Evolutionary conservation across 345 rosid genomes (phyloP), one percentile per base, ranked within the genome.

Genomic region (Citrus sp.): DNA sequence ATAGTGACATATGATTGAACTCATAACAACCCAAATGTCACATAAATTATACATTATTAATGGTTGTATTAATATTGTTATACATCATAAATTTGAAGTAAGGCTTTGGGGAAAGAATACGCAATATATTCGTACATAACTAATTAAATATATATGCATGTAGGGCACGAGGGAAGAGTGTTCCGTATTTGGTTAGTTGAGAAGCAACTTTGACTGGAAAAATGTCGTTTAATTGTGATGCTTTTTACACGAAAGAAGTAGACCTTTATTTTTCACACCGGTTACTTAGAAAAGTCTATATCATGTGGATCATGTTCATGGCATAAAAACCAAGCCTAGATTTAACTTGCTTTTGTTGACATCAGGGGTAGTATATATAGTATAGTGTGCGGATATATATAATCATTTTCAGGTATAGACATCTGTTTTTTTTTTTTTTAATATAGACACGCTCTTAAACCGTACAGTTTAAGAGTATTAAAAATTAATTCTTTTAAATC

Each of bases 391-490:
- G 4, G 3, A 3, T 42, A 2, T 40, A 9, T 9, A 40, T 3
- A 42, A 9, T 42, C 1, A 42, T 46, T 46, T 1, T 46, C 0
- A 10, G 0, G 18, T 46, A 4, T 16, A 2, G 1, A 46, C 1
- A 13, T 1, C 0, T 0, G 0, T 3, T 0, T 10, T 0, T 42
- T 3, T 3, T 2, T 9, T 40, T 40, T 40, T 40, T 40, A 40
- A 9, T 40, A 9, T 1, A 0, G 0, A 2, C 1, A 9, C 0
- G 4, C 4, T 40, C 46, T 38, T 9, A 38, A 7, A 38, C 0
- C 2, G 2, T 38, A 0, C 0, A 38, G 2, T 38, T 38, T 38
- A 8, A 38, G 3, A 38, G 0, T 7, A 0, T 38, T 38, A 38
- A 38, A 38, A 38, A 8, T 8, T 38, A 8, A 7, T 2, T 38